Evolutionary conservation across 768 basidiomycete genomes (phyloP).

Genomic region (Ephemerocybe angulata): DNA sequence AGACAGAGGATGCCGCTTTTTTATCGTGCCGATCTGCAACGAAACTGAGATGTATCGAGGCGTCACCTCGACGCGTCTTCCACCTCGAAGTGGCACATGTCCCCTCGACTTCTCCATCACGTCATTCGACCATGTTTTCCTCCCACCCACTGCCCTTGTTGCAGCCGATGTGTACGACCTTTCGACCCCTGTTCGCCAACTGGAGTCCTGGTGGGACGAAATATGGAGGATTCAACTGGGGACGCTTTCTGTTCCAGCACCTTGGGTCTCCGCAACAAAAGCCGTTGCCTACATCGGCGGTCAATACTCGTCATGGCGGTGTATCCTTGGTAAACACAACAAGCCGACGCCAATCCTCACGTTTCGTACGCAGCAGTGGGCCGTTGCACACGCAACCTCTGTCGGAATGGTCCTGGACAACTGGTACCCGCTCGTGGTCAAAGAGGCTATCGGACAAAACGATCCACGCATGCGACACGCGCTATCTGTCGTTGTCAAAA

Average conservation of each 20-base stretch:
- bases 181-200: constrained; percentile 35
- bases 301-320: constrained; percentile 55
- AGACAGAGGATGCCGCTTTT: constrained; percentile 50
- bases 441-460: constrained; percentile 34
- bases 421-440: constrained; percentile 39
- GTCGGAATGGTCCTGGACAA: constrained; percentile 48
- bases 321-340: constrained; percentile 40
- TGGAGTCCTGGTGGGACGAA: constrained; percentile 54
- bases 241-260: constrained; percentile 47
- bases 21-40: constrained; percentile 54
- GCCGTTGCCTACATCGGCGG: constrained; percentile 51
- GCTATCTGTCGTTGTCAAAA: constrained; percentile 53
- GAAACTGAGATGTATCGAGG: constrained; percentile 51
- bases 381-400: constrained; percentile 50
- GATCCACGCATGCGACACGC: constrained; percentile 52
- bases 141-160: constrained; percentile 49
- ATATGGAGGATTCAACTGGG: constrained; percentile 55
- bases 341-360: constrained; percentile 49
- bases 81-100: constrained; percentile 47
- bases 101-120: constrained; percentile 59
- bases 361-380: constrained; percentile 65
- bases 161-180: constrained; percentile 40
- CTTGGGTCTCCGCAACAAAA: constrained; percentile 51
- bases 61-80: constrained; percentile 46
- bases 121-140: constrained; percentile 48